Evolutionary conservation across 495 filamentous ascomycete species (phyloP), one percentile per base, ranked within the genome.

Genomic region (Trichocladium uniseriatum): DNA sequence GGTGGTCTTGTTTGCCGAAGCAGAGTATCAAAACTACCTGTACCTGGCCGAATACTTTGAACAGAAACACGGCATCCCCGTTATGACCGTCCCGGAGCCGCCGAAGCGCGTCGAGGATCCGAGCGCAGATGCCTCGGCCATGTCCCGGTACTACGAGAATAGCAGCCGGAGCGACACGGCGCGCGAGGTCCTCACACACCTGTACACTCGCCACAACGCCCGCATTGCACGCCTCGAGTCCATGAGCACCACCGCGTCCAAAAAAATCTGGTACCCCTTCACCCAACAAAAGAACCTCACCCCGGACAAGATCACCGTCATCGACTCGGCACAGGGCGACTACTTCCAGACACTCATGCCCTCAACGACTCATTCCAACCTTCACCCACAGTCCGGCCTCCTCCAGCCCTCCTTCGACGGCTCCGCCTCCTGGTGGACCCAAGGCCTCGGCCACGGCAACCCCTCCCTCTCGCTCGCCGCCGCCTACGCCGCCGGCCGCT

Each of bases 401-500:
- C 64, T 89, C 1, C 67, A 66, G 20, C 74, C 83, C 8, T 79
- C 80, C 0, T 87, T 89, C 42, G 86, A 90, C 49, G 86, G 79
- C 16, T 88, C 84, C 0, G 86, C 84, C 15, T 88, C 84, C 0
- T 90, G 86, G 86, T 90, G 86, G 86, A 89, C 86, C 1, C 86
- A 90, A 64, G 86, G 86, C 8, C 72, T 90, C 5, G 86, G 86
- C 7, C 86, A 90, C 54, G 83, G 79, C 13, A 86, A 83, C 52
- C 78, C 83, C 0, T 61, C 68, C 0, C 70, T 90, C 5, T 70
- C 83, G 7, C 72, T 88, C 6, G 77, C 82, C 0, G 83, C 84
- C 4, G 83, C 86, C 2, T 83, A 88, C 59, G 86, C 86, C 1
- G 82, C 86, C 3, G 84, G 86, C n/a, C 75, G 85, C 20, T 90